phyloP scores from a whole-genome alignment of 148 eudicot species.

The Rhododendron ovatum region DNA sequence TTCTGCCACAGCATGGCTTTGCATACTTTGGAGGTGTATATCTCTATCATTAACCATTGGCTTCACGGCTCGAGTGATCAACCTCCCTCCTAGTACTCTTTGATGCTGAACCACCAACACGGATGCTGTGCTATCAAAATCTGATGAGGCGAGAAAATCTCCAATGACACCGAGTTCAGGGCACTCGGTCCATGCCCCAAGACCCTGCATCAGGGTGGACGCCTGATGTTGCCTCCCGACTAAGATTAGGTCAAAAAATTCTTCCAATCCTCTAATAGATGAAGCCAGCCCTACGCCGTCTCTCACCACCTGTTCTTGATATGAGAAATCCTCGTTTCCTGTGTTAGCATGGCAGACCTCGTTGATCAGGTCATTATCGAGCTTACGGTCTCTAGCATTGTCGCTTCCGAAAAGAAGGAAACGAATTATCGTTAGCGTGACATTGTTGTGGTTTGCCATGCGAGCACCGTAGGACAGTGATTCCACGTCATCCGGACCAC shows the following conservation, averaged over 20 bases:
- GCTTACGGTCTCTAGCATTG: constrained; percentile 38
- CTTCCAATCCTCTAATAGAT: constrained; percentile 29
- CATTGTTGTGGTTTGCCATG: constrained; percentile 45
- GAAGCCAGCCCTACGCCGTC: constrained; percentile 54
- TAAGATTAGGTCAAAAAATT: constrained; percentile 40
- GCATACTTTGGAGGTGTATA: background rate
- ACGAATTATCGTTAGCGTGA: constrained; percentile 44
- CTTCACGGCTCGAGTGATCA: constrained; percentile 1
- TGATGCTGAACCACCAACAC: constrained; percentile 77
- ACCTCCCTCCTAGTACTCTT: constrained; percentile 25
- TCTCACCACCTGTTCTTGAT: constrained; percentile 47
- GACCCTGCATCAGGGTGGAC: constrained; percentile 43
- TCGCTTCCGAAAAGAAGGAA: constrained; percentile 49
- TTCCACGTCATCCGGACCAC: constrained; percentile 67
- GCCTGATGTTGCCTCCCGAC: constrained; percentile 50
- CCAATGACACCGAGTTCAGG: constrained; percentile 73
- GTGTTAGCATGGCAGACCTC: constrained; percentile 24
- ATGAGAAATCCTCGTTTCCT: constrained; percentile 34
- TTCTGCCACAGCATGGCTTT: background rate
- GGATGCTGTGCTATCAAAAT: constrained; percentile 40
- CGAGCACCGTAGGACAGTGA: constrained; percentile 59
- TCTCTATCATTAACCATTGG: constrained; percentile 12
- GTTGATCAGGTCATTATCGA: constrained; percentile 34
- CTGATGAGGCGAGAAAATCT: constrained; percentile 56
- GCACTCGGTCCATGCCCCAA: constrained; percentile 63